Evolutionary conservation across 2,329 filamentous ascomycete species (phyloP), one percentile per base, ranked within the genome.

Genomic region (Trichophyton benhamiae): DNA sequence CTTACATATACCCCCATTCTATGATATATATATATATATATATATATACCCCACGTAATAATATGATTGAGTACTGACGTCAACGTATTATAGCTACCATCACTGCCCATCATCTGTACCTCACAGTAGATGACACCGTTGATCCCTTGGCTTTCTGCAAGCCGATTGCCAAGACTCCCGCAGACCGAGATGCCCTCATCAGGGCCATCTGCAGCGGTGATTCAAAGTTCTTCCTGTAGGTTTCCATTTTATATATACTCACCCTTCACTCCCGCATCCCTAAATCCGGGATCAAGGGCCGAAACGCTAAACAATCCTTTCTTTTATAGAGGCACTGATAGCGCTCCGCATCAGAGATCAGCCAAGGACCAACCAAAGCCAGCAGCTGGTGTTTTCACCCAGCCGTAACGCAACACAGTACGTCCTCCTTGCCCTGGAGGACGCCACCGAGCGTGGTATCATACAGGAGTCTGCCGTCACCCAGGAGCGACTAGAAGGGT

Each of bases 111-210:
- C 91, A 96, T 69, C 79, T 95, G 22, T 90, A 83, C 66, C 80
- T 96, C 36, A 89, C 87, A 11, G 84, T 89, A 15, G 87, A 94
- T 68, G 85, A 91, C 67, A 83, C 84, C 20, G 78, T 78, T 60
- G 82, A 88, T 68, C 82, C 91, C 70, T 85, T 92, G 82, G 83
- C 86, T 69, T 95, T 91, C 77, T 89, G 86, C 77, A 89, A 89
- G 71, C 86, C 86, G 3, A 83, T 88, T 36, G 83, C 87, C 58
- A 89, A 89, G 77, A 85, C 83, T 41, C 85, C 88, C 0, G 82
- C 80, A 15, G 86, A 91, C 69, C 82, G 90, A 3, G 82, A 86
- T 59, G 88, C 89, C 4, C 79, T 95, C 46, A 74, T 95, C 59
- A 79, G 82, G 52, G 82, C 84, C 0, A 82, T 79, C 2, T 75